A percentile compares a stretch with the other conserved stretches of the same genome.
Conservation (phyloP, 2,329 filamentous ascomycete species). For the Elsinoe arachidis region DNA sequence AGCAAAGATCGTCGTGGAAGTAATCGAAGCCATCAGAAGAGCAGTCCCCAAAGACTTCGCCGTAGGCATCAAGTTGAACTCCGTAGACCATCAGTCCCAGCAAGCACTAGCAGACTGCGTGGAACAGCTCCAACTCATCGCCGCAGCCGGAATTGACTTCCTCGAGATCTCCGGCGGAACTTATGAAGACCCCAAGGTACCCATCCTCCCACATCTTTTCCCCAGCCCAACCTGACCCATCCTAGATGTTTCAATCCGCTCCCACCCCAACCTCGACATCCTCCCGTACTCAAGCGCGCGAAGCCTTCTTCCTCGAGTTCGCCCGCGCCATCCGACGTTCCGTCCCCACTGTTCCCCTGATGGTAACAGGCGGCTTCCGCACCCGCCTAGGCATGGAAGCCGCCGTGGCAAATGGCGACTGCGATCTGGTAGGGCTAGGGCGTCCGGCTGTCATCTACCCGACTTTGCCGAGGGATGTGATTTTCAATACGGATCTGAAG, state of each 20-base stretch:
- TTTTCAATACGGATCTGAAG: slow-evolving; percentile 26
- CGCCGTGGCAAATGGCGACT: slow-evolving; percentile 39
- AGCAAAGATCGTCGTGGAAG: slow-evolving; percentile 37
- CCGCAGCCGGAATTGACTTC: slow-evolving; percentile 51
- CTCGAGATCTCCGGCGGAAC: slow-evolving; percentile 59
- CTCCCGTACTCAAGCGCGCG: slow-evolving; percentile 43
- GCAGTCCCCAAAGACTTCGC: slow-evolving; percentile 36
- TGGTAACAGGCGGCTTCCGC: slow-evolving; percentile 56
- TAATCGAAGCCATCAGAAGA: slow-evolving; percentile 36
- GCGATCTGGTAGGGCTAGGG: slow-evolving; percentile 43
- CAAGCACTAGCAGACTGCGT: slow-evolving; percentile 41
- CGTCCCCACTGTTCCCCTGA: slow-evolving; percentile 22
- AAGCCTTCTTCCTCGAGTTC: slow-evolving; percentile 63
- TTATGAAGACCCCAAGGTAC: slow-evolving; percentile 30
- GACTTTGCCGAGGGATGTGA: slow-evolving; percentile 30
- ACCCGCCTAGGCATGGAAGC: slow-evolving; percentile 43
- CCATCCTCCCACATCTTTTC: background rate
- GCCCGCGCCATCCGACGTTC: slow-evolving; percentile 28
- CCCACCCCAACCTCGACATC: slow-evolving; percentile 16
- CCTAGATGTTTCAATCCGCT: slow-evolving; percentile 5
- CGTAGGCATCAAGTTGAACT: slow-evolving; percentile 45
- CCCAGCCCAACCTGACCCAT: too few relatives aligned
- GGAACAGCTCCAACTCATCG: slow-evolving; percentile 48
- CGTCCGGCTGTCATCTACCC: slow-evolving; percentile 40
- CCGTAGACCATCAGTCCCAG: slow-evolving; percentile 34